Percentiles rank a stretch among this genome's conserved stretches.
Conservation (phyloP, 2,329 filamentous ascomycete genomes). For the Zymoseptoria passerinii region DNA sequence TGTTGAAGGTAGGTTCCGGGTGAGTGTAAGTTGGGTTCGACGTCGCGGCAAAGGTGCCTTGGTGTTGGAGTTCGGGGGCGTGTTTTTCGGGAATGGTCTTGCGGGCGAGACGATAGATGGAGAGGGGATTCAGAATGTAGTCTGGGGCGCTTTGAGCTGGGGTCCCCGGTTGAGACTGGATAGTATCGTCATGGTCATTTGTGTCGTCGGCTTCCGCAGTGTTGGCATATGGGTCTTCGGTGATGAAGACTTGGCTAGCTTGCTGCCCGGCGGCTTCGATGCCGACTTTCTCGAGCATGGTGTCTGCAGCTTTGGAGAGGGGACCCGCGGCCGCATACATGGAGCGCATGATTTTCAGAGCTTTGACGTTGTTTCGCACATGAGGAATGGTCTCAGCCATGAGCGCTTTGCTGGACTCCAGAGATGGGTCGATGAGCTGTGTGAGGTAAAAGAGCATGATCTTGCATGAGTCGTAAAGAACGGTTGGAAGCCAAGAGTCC, state of each 20-base stretch:
- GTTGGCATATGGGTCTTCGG: conserved; percentile 19
- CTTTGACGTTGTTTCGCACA: conserved; percentile 18
- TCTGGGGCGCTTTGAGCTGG: conserved; percentile 20
- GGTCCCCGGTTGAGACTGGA: conserved; percentile 14
- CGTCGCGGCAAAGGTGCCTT: neutral
- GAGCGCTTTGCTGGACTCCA: conserved; percentile 13
- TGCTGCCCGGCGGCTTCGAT: conserved; percentile 10
- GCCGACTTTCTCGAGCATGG: conserved; percentile 19
- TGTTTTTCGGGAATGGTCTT: conserved; percentile 21
- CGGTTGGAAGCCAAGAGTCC: conserved; percentile 18
- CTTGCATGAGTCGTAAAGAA: conserved; percentile 21
- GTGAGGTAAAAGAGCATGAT: conserved; percentile 22
- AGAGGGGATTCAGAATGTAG: conserved; percentile 18
- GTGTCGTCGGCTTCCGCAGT: conserved; percentile 10
- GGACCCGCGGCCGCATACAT: conserved; percentile 19
- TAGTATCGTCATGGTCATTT: neutral
- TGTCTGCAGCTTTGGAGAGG: conserved; percentile 15
- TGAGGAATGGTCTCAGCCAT: conserved; percentile 18
- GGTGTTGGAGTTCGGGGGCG: conserved; percentile 15
- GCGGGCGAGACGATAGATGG: conserved; percentile 19
- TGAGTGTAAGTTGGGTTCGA: neutral
- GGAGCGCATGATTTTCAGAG: conserved; percentile 17
- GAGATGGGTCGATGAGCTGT: conserved; percentile 16
- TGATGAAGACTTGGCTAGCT: conserved; percentile 13
- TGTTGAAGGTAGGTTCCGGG: neutral